Evolutionary conservation across 2,329 filamentous ascomycete genomes (phyloP).

Genomic region (Sordariomycetes sp.): DNA sequence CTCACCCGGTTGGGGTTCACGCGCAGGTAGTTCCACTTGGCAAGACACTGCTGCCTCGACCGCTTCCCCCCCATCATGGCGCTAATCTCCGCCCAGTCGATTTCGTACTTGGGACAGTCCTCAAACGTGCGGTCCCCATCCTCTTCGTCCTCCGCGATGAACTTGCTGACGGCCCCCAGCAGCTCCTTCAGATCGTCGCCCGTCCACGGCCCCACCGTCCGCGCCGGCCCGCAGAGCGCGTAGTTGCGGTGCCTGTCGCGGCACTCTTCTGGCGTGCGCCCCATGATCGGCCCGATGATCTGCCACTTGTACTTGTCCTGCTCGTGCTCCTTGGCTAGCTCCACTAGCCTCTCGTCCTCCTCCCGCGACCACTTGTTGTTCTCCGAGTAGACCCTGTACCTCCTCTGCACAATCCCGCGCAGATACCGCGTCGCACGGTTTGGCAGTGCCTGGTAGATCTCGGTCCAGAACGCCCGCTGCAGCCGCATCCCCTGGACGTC

Average conservation of each 20-base stretch:
- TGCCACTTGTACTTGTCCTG: slow-evolving; percentile 37
- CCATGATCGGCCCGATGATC: slow-evolving; percentile 45
- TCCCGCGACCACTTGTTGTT: slow-evolving; percentile 41
- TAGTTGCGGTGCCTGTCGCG: slow-evolving; percentile 61
- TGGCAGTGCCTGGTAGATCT: background rate
- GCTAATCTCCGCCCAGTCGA: slow-evolving; percentile 56
- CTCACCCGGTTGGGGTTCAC: slow-evolving; percentile 17
- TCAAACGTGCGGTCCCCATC: slow-evolving; percentile 4
- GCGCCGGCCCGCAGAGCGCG: slow-evolving; percentile 40
- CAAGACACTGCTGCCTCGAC: slow-evolving; percentile 52
- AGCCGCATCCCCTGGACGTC: background rate
- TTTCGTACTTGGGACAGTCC: slow-evolving; percentile 12
- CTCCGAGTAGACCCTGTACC: background rate
- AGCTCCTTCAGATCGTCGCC: slow-evolving; percentile 24
- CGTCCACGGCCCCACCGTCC: slow-evolving; percentile 43
- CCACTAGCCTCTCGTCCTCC: slow-evolving; percentile 39
- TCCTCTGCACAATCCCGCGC: background rate
- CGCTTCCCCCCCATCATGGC: slow-evolving; percentile 46
- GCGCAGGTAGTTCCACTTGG: slow-evolving; percentile 44
- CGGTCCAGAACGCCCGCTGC: background rate
- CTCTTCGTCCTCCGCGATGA: slow-evolving; percentile 26
- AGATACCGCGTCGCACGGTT: background rate
- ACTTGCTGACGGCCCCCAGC: slow-evolving; percentile 29
- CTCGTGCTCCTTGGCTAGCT: slow-evolving; percentile 30
- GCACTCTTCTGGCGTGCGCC: slow-evolving; percentile 51